Conservation (phyloP, 2,329 filamentous ascomycete genomes). For the Zopfia rhizophila region DNA sequence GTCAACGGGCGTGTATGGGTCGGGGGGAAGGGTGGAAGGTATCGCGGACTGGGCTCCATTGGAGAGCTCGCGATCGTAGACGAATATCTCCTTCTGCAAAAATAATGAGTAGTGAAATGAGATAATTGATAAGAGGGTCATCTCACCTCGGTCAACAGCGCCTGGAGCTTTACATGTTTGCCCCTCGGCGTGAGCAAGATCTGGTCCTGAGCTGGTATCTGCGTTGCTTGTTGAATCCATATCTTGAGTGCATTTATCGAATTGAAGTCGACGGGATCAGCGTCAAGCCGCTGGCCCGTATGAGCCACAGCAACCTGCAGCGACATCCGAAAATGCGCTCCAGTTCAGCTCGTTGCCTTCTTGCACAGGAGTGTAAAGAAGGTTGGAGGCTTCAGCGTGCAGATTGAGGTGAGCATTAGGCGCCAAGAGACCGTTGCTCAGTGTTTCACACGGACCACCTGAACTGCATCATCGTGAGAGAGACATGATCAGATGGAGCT, state of each 20-base stretch:
- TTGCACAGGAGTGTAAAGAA: conserved; percentile 29
- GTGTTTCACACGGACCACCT: conserved; percentile 42
- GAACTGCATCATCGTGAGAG: conserved; percentile 26
- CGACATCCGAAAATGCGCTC: conserved; percentile 71
- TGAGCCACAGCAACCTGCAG: conserved; percentile 92
- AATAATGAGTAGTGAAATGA: conserved; percentile 4
- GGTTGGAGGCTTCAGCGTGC: conserved; percentile 20
- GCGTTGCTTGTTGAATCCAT: conserved; percentile 80
- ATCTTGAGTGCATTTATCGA: conserved; percentile 85
- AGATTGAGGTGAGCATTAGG: conserved; percentile 29
- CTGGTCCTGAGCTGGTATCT: conserved; percentile 80
- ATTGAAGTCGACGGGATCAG: conserved; percentile 79
- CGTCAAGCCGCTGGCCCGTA: conserved; percentile 84
- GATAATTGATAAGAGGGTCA: conserved; percentile 16
- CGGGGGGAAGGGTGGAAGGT: conserved; percentile 64
- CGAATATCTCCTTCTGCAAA: conserved; percentile 82
- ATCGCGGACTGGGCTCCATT: conserved; percentile 58
- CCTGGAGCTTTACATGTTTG: conserved; percentile 83
- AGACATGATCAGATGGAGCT: conserved; percentile 27
- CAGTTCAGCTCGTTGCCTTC: conserved; percentile 30
- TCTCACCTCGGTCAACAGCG: conserved; percentile 81
- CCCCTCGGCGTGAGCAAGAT: conserved; percentile 88
- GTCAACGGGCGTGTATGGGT: conserved; percentile 67
- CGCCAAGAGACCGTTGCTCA: conserved; percentile 38
- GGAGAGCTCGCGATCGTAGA: conserved; percentile 80